phyloP scores from a whole-genome alignment of 2,329 filamentous ascomycete species.

The Phoma sp. region DNA sequence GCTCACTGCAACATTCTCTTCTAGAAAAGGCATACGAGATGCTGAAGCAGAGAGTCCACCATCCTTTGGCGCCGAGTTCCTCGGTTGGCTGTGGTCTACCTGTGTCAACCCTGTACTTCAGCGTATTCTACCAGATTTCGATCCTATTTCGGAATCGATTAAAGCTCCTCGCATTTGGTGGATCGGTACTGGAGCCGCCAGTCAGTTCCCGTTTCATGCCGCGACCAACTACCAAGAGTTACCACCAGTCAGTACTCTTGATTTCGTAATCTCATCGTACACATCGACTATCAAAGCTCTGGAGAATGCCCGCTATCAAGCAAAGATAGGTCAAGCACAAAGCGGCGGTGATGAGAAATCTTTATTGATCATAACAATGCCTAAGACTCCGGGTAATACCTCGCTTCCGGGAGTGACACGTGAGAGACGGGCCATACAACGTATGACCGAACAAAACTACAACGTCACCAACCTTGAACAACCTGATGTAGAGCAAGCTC shows the following conservation, averaged over 20 bases:
- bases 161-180: constrained; percentile 12
- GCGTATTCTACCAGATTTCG: background rate
- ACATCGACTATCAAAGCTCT: constrained; percentile 39
- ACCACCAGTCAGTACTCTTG: constrained; percentile 34
- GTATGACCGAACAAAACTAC: too few species aligned
- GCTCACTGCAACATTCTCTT: background rate
- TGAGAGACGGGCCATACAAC: too few species aligned
- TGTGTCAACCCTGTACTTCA: background rate
- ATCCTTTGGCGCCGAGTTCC: too few species aligned
- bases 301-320: too few species aligned
- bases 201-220: constrained; percentile 12
- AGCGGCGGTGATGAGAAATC: too few species aligned
- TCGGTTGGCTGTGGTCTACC: constrained; percentile 7
- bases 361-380: too few species aligned
- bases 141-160: background rate
- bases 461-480: too few species aligned
- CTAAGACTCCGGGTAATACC: too few species aligned
- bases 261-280: constrained; percentile 51
- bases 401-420: too few species aligned
- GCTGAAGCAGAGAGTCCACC: too few species aligned
- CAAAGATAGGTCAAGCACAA: too few species aligned
- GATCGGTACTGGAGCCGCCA: constrained; percentile 6
- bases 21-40: too few species aligned
- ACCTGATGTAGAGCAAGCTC: constrained; percentile 25
- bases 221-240: constrained; percentile 33